A percentile compares a stretch with the other conserved stretches of the same genome.
These are phyloP conservation scores for Curvularia sp. DNA, from an alignment of 2,329 filamentous ascomycete genomes.

Conservation along the genomic window DNA sequence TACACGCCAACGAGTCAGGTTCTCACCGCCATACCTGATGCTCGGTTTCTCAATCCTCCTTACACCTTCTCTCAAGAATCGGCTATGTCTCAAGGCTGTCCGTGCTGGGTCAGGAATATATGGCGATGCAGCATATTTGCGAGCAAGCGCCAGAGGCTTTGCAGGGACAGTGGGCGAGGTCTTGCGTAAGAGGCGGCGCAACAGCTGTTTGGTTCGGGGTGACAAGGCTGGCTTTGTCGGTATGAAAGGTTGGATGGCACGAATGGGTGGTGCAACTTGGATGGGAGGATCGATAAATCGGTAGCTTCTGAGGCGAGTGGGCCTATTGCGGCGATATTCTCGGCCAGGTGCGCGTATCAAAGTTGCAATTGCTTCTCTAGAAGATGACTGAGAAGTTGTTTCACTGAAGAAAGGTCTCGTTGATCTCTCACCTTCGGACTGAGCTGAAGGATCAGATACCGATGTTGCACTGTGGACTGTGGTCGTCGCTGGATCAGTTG, in stretches of 20 bases:
- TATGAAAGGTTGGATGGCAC: slow-evolving; percentile 1
- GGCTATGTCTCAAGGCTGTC: slow-evolving; percentile 10
- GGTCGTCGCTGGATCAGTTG: background rate
- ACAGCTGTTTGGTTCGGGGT: slow-evolving; percentile 1
- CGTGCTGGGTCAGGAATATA: slow-evolving; percentile 8
- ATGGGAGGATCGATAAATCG: slow-evolving; percentile 11
- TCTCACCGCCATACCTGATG: slow-evolving; percentile 2
- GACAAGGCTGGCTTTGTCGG: slow-evolving; percentile 10
- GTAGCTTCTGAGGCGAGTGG: slow-evolving; percentile 3
- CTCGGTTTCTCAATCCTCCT: slow-evolving; percentile 6
- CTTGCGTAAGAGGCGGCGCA: slow-evolving; percentile 4
- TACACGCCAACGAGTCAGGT: background rate
- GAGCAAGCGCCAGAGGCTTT: slow-evolving; percentile 6
- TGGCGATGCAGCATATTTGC: slow-evolving; percentile 10
- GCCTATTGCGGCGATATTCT: background rate
- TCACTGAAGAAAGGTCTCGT: background rate
- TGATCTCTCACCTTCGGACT: slow-evolving; percentile 6
- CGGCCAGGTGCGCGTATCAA: background rate
- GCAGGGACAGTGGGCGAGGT: background rate
- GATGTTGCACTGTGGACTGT: background rate
- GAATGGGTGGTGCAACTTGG: background rate
- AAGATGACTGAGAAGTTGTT: slow-evolving; percentile 5
- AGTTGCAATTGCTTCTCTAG: slow-evolving; percentile 6
- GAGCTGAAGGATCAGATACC: background rate
- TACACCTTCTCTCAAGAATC: slow-evolving; percentile 12